These are phyloP conservation scores for Candida quercuum DNA, from an alignment of 805 yeast genomes.

Conservation along the genomic window DNA sequence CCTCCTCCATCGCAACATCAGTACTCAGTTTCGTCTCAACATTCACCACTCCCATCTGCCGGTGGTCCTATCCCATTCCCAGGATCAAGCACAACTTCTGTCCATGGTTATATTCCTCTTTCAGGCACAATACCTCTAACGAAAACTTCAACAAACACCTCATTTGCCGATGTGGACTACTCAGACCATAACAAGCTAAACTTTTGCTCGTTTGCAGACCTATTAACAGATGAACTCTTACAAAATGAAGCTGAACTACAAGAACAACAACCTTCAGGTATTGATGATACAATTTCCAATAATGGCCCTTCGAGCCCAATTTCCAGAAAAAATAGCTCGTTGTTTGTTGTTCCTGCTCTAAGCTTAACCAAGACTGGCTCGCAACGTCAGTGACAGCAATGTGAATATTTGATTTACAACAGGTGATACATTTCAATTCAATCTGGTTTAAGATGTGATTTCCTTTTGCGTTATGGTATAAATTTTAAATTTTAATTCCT, in stretches of 20 bases:
- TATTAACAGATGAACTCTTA: slow-evolving; percentile 18
- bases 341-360: slow-evolving; percentile 7
- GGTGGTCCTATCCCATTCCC: too few relatives aligned
- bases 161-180: slow-evolving; percentile 12
- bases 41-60: too few relatives aligned
- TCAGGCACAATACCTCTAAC: not conserved
- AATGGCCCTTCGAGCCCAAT: slow-evolving; percentile 6
- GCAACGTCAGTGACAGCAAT: not conserved
- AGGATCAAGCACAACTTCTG: too few relatives aligned
- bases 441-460: too few relatives aligned
- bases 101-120: too few relatives aligned
- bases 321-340: slow-evolving; percentile 8
- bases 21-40: too few relatives aligned
- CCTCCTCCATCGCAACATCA: not conserved
- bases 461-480: too few relatives aligned
- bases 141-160: not conserved
- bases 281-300: too few relatives aligned
- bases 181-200: slow-evolving; percentile 21
- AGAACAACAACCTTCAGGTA: slow-evolving; percentile 6
- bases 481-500: too few relatives aligned
- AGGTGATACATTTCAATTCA: too few relatives aligned
- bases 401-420: too few relatives aligned
- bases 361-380: not conserved
- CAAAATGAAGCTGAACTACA: not conserved
- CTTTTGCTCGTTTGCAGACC: slow-evolving; percentile 22